Base-by-base conservation (phyloP, 805 yeast genomes). In the Maudiozyma turicensis region DNA sequence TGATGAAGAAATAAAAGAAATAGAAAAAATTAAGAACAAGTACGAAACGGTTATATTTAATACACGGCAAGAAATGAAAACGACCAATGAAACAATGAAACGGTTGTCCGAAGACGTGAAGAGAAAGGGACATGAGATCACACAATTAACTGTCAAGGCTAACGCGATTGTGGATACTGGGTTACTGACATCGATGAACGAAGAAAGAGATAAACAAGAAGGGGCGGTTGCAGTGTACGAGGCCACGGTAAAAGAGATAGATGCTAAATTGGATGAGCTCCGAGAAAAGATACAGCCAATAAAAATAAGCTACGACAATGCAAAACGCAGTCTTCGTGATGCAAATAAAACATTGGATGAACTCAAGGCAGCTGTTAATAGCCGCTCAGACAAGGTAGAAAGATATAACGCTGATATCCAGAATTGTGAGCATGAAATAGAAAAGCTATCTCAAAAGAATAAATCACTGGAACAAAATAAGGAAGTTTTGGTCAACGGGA, bases 131-230 rank as follows among this genome's bases (percentile, higher is more conserved):
- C 15, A 58, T 47, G 30, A 58, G 49, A 50, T 66, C 53, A 58
- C 63, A 37, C 48, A 44, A 32, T 45, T 63, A 20, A 52, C 58
- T 35, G 51, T 57, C 5, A 58, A 60, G 33, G 46, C 65, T 1
- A 64, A 57, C 8, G 58, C 53, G 40, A 63, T 57, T 6, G 61
- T 61, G 1, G 67, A 66, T 44, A 58, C 68, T 1, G 66, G 66
- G 28, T 50, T 50, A 1, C 43, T 64, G 15, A 54, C 55, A 6
- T 57, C 63, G 2, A 56, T 55, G 30, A 51, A 52, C 13, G 46
- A 43, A 20, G 68, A 66, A 32, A 57, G 50, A 38, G 44, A 52
- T 38, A 53, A 54, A n/a, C 59, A 59, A 43, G 54, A 61, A 34
- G 53, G 55, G 10, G 63, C 61, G 1, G 51, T 64, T 8, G 46